A percentile compares a stretch with the other conserved stretches of the same genome.
phyloP scores from a whole-genome alignment of 352 stramenopile species.

The Globisporangium rhizosaccharum region DNA sequence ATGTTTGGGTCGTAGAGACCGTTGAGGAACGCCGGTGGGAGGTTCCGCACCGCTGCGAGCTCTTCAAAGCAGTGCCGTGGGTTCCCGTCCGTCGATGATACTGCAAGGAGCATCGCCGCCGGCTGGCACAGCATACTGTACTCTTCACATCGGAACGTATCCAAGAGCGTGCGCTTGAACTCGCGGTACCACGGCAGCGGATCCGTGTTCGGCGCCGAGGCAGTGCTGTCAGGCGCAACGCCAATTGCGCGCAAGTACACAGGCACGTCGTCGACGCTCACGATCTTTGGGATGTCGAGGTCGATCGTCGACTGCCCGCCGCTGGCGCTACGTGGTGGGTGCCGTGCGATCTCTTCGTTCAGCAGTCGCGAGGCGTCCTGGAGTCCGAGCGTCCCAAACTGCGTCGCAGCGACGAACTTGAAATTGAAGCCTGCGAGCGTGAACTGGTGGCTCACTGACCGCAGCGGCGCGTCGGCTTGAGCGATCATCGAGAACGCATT shows the following conservation, averaged over 20 bases:
- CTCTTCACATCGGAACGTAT: conserved; percentile 81
- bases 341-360: conserved; percentile 52
- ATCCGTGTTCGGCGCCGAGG: conserved; percentile 21
- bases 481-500: conserved; percentile 65
- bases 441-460: conserved; percentile 66
- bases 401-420: conserved; percentile 52
- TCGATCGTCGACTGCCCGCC: conserved; percentile 31
- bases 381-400: conserved; percentile 44
- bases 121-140: conserved; percentile 72
- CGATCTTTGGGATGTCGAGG: conserved; percentile 57
- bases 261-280: conserved; percentile 54
- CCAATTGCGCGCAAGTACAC: conserved; percentile 59
- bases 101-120: conserved; percentile 65
- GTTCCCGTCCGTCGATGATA: conserved; percentile 80
- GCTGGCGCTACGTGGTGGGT: conserved; percentile 26
- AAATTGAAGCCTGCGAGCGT: conserved; percentile 67
- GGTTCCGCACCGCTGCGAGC: conserved; percentile 34
- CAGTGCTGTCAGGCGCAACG: conserved; percentile 24
- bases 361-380: conserved; percentile 53
- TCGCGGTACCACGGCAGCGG: conserved; percentile 70
- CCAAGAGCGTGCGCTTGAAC: conserved; percentile 75
- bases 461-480: conserved; percentile 62
- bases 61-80: conserved; percentile 72
- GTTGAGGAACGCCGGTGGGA: conserved; percentile 61
- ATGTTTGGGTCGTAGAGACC: conserved; percentile 76